Evolutionary conservation across 2,329 filamentous ascomycete species (phyloP).

Genomic region (Nothophoma quercina): DNA sequence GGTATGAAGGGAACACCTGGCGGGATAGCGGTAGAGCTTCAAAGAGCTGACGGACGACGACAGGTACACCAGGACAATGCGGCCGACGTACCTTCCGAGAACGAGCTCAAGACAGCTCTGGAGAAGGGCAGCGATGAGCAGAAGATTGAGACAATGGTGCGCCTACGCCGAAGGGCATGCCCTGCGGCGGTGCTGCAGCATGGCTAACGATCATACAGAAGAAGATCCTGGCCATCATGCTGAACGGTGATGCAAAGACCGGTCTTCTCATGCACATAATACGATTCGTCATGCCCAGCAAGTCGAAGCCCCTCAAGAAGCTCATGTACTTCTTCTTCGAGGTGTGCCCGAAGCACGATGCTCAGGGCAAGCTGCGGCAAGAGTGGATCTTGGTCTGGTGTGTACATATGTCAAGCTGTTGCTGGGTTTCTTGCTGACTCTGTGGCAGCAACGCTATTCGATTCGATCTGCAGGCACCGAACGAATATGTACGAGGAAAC

Average conservation of each 20-base stretch:
- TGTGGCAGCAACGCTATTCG: conserved; percentile 86
- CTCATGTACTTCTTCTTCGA: conserved; percentile 99
- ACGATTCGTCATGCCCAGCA: conserved; percentile 98
- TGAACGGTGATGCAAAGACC: conserved; percentile 96
- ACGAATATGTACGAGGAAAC: conserved; percentile 98
- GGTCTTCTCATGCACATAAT: conserved; percentile 99
- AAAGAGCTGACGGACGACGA: conserved; percentile 40
- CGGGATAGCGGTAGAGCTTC: conserved; percentile 30
- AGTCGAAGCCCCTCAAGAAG: conserved; percentile 96
- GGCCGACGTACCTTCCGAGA: conserved; percentile 86
- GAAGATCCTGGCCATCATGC: conserved; percentile 94
- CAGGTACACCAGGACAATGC: conserved; percentile 92
- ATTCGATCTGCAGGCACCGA: conserved; percentile 95
- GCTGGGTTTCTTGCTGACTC: conserved; percentile 29
- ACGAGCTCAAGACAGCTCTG: conserved; percentile 90
- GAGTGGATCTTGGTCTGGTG: conserved; percentile 99
- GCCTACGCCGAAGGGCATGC: conserved; percentile 28
- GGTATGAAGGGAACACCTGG: conserved; percentile 53
- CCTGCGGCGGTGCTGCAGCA: conserved; percentile 61
- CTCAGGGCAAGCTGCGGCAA: conserved; percentile 93
- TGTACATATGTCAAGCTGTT: conserved; percentile 31
- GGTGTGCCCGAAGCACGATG: conserved; percentile 95
- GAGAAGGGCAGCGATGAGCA: conserved; percentile 93
- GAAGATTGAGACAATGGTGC: conserved; percentile 78
- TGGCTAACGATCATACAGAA: conserved; percentile 58